Evolutionary conservation across 495 filamentous ascomycete species (phyloP).

Genomic region (Talaromyces liani): DNA sequence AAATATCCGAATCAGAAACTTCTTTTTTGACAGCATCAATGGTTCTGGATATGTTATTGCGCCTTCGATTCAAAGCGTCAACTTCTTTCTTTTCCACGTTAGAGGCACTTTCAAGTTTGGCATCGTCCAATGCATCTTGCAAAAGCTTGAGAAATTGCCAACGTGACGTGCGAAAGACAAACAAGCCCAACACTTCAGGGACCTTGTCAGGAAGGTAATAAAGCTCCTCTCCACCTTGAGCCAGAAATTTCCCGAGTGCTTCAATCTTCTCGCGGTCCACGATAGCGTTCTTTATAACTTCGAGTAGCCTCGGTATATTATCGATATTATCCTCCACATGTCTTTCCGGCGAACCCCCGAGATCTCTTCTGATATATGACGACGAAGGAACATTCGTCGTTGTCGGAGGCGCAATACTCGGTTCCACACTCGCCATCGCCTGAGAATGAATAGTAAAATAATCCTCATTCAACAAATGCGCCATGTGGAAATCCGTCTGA

Average conservation of each 20-base stretch:
- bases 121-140: constrained; percentile 50
- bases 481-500: constrained; percentile 29
- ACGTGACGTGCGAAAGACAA: constrained; percentile 85
- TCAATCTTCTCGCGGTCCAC: constrained; percentile 91
- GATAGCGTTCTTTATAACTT: constrained; percentile 52
- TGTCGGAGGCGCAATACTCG: constrained; percentile 24
- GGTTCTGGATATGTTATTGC: constrained; percentile 34
- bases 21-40: constrained; percentile 24
- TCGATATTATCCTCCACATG: constrained; percentile 45
- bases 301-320: constrained; percentile 59
- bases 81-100: constrained; percentile 21
- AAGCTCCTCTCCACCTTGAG: constrained; percentile 73
- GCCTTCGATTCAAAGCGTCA: constrained; percentile 27
- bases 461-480: constrained; percentile 66
- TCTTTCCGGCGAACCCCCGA: not conserved
- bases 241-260: constrained; percentile 68
- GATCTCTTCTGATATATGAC: not conserved
- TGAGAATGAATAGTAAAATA: constrained; percentile 76
- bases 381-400: constrained; percentile 10
- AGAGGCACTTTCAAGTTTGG: constrained; percentile 8
- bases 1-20: constrained; percentile 29
- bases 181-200: constrained; percentile 73
- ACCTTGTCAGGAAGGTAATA: constrained; percentile 67
- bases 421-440: constrained; percentile 32
- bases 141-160: constrained; percentile 65